A percentile compares a stretch with the other conserved stretches of the same genome.
Conservation (phyloP, 176 grass and related monocot genomes). For the Zizania latifolia region DNA sequence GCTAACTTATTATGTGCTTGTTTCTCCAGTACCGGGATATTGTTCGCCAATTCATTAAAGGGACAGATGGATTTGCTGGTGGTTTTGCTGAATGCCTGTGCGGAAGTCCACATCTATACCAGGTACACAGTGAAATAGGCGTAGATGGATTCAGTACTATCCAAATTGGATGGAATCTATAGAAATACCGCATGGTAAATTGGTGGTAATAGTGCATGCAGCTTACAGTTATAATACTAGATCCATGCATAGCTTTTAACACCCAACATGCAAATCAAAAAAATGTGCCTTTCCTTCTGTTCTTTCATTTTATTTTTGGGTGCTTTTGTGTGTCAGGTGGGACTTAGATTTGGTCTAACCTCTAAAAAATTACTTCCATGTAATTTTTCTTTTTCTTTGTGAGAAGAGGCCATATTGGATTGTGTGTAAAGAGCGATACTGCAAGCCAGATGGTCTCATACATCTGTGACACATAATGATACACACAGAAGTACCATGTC, state of each 20-base stretch:
- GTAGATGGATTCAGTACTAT: not conserved
- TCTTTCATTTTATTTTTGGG: not conserved
- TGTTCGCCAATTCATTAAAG: slow-evolving; percentile 96
- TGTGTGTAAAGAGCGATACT: not conserved
- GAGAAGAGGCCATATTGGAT: not conserved
- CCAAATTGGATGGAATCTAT: not conserved
- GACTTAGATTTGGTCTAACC: not conserved
- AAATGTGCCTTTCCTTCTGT: not conserved
- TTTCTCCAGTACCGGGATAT: slow-evolving; percentile 81
- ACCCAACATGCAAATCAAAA: not conserved
- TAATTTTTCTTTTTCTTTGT: not conserved
- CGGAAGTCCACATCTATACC: slow-evolving; percentile 89
- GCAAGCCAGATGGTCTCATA: not conserved
- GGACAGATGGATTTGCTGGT: slow-evolving; percentile 91
- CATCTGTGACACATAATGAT: not conserved
- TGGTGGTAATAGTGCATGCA: not conserved
- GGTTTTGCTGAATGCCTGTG: slow-evolving; percentile 91
- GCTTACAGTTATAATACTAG: not conserved
- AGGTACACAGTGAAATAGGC: slow-evolving; percentile 44
- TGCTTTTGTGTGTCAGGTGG: not conserved
- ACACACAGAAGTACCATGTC: not conserved
- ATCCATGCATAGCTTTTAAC: not conserved
- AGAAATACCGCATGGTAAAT: not conserved
- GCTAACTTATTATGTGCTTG: slow-evolving; percentile 21
- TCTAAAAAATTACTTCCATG: not conserved